Evolutionary conservation across 345 rosid genomes (phyloP), one percentile per base, ranked within the genome.

Genomic region (Cochlearia excelsa): DNA sequence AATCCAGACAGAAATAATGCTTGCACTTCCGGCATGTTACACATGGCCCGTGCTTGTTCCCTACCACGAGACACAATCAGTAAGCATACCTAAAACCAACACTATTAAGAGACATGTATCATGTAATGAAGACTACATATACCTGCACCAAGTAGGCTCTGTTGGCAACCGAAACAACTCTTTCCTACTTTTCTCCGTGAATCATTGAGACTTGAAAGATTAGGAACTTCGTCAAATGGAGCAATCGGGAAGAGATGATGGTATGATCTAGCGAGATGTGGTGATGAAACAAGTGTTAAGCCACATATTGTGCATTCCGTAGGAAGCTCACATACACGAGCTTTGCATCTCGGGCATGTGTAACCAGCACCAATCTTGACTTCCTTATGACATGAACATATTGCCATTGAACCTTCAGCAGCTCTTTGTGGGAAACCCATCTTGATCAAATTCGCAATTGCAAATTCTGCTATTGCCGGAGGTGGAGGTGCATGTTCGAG

Each of bases 401-500:
- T 89, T n/a, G 95, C 77, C 46, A 83, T 71, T 50, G 90, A 85
- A 63, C 84, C 76, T 73, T 89, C 90, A 6, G 88, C 87, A 4
- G 82, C 90, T 72, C 95, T 83, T 66, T 83, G 94, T 39, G 94
- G 94, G 80, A 93, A 89, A 61, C 95, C 97, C 95, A 87, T 87
- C 74, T 83, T 87, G 78, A 85, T 89, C 76, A 89, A 70, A 78
- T 80, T 89, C 42, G 99, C 77, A 27, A 79, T 64, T 31, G 95
- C 97, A 74, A 78, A 89, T 69, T 93, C 95, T 48, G 95, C 97
- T 77, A 93, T 85, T 35, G 90, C 92, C 1, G 96, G 97, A 69
- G 99, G 95, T 48, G 97, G 94, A 7, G 88, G 91, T n/a, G 97
- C 97, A 74, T 93, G 97, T 78, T 93, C 96, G 16, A 89, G 38